Conservation (phyloP, 164 flowering plant species). For the Brasenia schreberi region DNA sequence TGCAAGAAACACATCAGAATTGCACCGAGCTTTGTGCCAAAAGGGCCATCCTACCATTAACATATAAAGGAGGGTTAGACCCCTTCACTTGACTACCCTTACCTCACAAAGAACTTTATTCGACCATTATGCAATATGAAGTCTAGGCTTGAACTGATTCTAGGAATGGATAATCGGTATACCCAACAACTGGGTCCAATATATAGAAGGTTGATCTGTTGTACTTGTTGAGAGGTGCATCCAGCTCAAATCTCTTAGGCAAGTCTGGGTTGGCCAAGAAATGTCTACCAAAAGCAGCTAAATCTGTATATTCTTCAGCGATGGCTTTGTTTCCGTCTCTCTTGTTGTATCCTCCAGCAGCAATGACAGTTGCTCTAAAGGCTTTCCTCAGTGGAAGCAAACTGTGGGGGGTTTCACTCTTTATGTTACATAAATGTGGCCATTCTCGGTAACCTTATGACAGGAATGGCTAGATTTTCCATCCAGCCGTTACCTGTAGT, state of each 20-base stretch:
- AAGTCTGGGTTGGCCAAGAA: slow-evolving; percentile 25
- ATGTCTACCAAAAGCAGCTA: slow-evolving; percentile 15
- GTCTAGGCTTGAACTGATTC: neutral
- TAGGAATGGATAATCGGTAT: slow-evolving; percentile 24
- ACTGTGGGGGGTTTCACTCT: slow-evolving; percentile 6
- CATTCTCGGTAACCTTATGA: too few species aligned
- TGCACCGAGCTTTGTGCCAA: neutral
- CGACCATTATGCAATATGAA: neutral
- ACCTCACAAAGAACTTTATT: neutral
- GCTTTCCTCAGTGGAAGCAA: slow-evolving; percentile 19
- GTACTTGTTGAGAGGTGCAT: slow-evolving; percentile 22
- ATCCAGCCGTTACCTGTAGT: too few species aligned
- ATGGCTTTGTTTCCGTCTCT: slow-evolving; percentile 21
- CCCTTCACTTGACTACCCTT: neutral
- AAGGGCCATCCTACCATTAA: too few species aligned
- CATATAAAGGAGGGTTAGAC: too few species aligned
- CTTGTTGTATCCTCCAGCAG: slow-evolving; percentile 16
- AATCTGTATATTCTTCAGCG: slow-evolving; percentile 10
- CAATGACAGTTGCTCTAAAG: slow-evolving; percentile 16
- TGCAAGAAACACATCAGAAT: too few species aligned
- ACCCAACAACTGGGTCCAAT: slow-evolving; percentile 20
- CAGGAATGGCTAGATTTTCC: too few species aligned
- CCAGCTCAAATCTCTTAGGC: slow-evolving; percentile 17
- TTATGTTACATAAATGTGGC: too few species aligned
- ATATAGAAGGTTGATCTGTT: slow-evolving; percentile 18